phyloP scores from a whole-genome alignment of 331 rosid species.

The Quercus tomentella region DNA sequence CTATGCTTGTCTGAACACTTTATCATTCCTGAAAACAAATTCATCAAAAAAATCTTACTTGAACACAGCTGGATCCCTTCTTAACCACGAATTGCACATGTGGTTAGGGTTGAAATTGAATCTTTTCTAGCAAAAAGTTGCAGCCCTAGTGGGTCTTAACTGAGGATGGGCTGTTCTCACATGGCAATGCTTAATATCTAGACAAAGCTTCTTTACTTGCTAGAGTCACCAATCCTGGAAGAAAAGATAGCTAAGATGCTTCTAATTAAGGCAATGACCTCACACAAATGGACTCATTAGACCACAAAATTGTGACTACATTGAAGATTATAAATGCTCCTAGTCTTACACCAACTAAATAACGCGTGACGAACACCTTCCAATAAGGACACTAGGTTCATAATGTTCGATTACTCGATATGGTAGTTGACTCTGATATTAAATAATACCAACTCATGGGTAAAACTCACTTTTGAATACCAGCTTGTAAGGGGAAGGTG shows the following conservation, averaged over 20 bases:
- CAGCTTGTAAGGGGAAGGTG: no score
- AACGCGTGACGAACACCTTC: neutral
- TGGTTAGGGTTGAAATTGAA: constrained; percentile 20
- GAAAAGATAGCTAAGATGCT: constrained; percentile 21
- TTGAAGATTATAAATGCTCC: neutral
- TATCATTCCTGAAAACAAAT: constrained; percentile 10
- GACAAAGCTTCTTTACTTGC: neutral
- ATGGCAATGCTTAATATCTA: constrained; percentile 26
- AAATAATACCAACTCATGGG: no score
- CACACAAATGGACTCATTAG: constrained; percentile 3
- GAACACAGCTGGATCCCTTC: constrained; percentile 18
- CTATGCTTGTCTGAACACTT: constrained; percentile 4
- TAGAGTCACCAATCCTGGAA: constrained; percentile 34
- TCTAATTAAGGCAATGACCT: constrained; percentile 14
- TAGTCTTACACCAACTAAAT: neutral
- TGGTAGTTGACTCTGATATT: no score
- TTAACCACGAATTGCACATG: constrained; percentile 26
- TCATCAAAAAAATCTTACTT: neutral
- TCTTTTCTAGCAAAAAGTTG: neutral
- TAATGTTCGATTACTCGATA: no score
- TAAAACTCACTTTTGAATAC: no score
- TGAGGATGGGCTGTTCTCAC: constrained; percentile 26
- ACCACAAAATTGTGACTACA: neutral
- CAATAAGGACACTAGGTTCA: neutral
- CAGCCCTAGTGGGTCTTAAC: constrained; percentile 6